phyloP scores from a whole-genome alignment of 2,329 filamentous ascomycete genomes.

The Colletotrichum sp. region DNA sequence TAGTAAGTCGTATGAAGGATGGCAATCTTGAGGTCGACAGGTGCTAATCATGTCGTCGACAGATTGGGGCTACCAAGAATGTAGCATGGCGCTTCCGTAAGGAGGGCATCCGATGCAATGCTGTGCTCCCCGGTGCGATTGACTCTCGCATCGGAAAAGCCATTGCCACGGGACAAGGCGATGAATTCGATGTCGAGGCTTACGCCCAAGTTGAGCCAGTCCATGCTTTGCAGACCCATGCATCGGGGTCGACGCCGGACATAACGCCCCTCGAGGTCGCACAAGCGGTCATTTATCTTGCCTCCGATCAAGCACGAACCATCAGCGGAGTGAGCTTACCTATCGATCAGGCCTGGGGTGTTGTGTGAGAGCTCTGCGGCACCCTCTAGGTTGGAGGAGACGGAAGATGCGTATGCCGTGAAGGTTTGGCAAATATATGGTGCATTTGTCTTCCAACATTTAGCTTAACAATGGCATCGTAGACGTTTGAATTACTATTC shows the following conservation, averaged over 20 bases:
- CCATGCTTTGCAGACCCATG: slow-evolving; percentile 30
- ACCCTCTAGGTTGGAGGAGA: no score
- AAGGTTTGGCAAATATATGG: not conserved
- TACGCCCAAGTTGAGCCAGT: slow-evolving; percentile 30
- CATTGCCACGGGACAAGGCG: slow-evolving; percentile 21
- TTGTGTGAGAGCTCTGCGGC: slow-evolving; percentile 24
- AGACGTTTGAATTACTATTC: not conserved
- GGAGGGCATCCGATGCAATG: slow-evolving; percentile 37
- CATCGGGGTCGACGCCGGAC: slow-evolving; percentile 19
- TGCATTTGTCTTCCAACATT: not conserved
- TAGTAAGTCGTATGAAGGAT: slow-evolving; percentile 31
- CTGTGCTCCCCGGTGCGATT: slow-evolving; percentile 34
- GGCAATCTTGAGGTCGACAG: not conserved
- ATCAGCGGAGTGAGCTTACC: slow-evolving; percentile 39
- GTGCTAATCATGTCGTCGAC: not conserved
- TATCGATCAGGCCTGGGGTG: slow-evolving; percentile 39
- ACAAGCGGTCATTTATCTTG: slow-evolving; percentile 38
- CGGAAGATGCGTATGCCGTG: not conserved
- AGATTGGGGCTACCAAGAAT: slow-evolving; percentile 50
- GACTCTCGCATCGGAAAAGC: slow-evolving; percentile 31
- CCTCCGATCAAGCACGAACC: slow-evolving; percentile 35
- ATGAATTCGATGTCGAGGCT: slow-evolving; percentile 27
- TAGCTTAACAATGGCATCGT: not conserved
- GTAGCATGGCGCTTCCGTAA: slow-evolving; percentile 49
- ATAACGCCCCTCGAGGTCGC: slow-evolving; percentile 37